Evolutionary conservation across 2,329 filamentous ascomycete genomes (phyloP), one percentile per base, ranked within the genome.

Genomic region (Bertia moriformis): DNA sequence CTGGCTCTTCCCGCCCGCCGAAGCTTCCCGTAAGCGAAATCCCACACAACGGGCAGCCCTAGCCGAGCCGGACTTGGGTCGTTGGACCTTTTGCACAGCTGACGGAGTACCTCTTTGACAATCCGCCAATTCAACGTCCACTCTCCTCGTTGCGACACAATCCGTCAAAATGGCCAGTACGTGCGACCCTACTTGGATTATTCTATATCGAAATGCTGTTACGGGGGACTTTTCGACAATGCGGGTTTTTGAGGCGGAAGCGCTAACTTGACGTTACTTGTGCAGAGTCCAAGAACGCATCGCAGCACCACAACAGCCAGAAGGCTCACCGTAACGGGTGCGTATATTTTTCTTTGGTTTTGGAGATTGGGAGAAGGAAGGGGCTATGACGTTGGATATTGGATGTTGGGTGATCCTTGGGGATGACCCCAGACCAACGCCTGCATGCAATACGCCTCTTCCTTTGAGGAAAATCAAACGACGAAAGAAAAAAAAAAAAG

Each of bases 241-340:
- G n/a, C n/a, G n/a, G n/a, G n/a, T 40, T 19, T 38, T 36, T 14
- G 39, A 22, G n/a, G 10, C 5, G n/a, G 14, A 22, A 19, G 4
- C 33, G 17, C 17, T 19, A 37, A 14, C 33, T n/a, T 22, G 17
- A 12, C 14, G 5, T 38, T 27, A 27, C 20, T 22, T 38, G 4
- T 24, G 30, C 63, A 95, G 88, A 96, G 78, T 96, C 91, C 60
- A 96, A 96, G 87, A 96, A 96, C 82, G 93, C 86, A 72, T 95
- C 89, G 60, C 89, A 96, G 78, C 87, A 95, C 74, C 95, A 95
- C 73, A 83, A 91, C 80, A 78, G 77, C 66, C 83, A 83, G 75
- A 98, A 98, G 84, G 88, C 87, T 71, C 91, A 98, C 82, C 81
- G 83, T 65, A 98, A 98, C 77, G 91, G 91, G 89, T 95, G 82